Base-by-base conservation (phyloP, 306 rosid species). In the Rosa chinensis region DNA sequence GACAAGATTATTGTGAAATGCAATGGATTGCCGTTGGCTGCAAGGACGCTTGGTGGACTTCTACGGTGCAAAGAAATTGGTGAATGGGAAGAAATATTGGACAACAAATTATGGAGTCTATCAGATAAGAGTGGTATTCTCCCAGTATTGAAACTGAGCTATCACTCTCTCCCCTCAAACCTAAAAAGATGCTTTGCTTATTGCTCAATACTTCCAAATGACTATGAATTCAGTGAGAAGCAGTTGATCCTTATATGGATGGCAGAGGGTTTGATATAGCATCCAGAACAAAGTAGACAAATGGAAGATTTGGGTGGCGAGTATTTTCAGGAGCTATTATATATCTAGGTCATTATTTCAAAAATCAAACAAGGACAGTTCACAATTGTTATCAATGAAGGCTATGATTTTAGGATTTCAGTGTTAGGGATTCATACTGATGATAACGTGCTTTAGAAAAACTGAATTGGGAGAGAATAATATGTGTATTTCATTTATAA, bases 11-110 rank as follows among this genome's bases (percentile, higher is more conserved):
- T 74, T 11, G 21, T 7, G 2, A 85, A 70, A 20, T 81, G 85
- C 13, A 53, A 62, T 61, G 88, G 88, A 2, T 44, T 85, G 47
- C 88, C 88, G 2, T 32, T 85, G 50, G 86, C 82, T 2, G 79
- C 78, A 13, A 70, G 75, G 43, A 37, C 76, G 0, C 59, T 75
- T 37, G 81, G 83, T 20, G 74, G 80, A 8, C 71, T 84, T 50
- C 53, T 84, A 37, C 75, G 66, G 4, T 6, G 43, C 0, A 74
- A 52, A 18, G 67, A 61, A 56, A 21, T 17, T 5, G 45, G 0
- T 5, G 61, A 81, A 16, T 84, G 80, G 80, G 28, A 52, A 18
- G 43, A 5, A 13, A 28, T 84, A 69, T 35, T 78, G 5, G 66
- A 81, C 14, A 68, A 32, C 47, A 69, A 74, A 4, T 28, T 84